Conservation (phyloP, 768 basidiomycete species). For the Leccinum sublutescens region DNA sequence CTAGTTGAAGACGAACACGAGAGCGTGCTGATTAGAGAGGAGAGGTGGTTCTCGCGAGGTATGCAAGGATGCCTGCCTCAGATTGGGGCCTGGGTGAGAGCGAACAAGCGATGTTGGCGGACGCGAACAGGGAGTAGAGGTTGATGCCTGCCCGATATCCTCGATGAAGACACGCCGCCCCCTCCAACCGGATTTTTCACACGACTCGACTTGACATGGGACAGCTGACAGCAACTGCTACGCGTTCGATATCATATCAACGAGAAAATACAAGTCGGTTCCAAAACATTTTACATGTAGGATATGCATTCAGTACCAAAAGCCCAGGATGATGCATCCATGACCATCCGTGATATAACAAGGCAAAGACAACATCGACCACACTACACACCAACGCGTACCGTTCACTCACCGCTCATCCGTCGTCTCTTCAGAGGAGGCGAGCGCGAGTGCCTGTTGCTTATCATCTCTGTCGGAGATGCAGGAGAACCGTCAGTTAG, state of each 20-base stretch:
- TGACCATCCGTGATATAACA: constrained; percentile 12
- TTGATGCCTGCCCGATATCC: constrained; percentile 31
- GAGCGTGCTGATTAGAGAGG: constrained; percentile 12
- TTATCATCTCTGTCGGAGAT: constrained; percentile 24
- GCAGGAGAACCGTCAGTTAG: constrained; percentile 21
- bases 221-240: constrained; percentile 8
- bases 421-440: constrained; percentile 55
- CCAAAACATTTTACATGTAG: constrained; percentile 36
- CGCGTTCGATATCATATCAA: not conserved
- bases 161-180: constrained; percentile 24
- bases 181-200: constrained; percentile 21
- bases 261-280: constrained; percentile 26
- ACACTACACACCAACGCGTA: constrained; percentile 21
- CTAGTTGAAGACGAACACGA: constrained; percentile 14
- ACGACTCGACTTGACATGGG: constrained; percentile 12
- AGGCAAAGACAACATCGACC: constrained; percentile 13
- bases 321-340: constrained; percentile 7
- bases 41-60: constrained; percentile 9
- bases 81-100: not conserved
- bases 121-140: constrained; percentile 18
- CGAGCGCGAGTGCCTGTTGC: constrained; percentile 23
- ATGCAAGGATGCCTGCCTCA: constrained; percentile 5
- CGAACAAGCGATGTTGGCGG: constrained; percentile 3
- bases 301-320: constrained; percentile 21
- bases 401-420: constrained; percentile 28